Evolutionary conservation across 768 basidiomycete genomes (phyloP).

Genomic region (Boletus patriciae): DNA sequence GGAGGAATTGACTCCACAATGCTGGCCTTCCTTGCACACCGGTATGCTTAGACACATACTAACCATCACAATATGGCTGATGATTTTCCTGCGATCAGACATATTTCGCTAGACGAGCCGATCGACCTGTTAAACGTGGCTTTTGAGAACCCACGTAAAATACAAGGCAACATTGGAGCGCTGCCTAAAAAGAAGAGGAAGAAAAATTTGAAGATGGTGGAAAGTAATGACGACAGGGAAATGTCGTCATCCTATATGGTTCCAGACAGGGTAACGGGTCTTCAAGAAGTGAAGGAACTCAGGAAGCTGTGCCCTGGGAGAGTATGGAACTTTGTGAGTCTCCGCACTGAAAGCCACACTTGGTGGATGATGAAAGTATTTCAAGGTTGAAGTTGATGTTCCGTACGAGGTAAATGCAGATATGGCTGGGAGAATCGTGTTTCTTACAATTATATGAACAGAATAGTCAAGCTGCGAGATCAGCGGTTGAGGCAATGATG

Average conservation of each 20-base stretch:
- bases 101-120: constrained; percentile 72
- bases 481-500: constrained; percentile 69
- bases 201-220: constrained; percentile 17
- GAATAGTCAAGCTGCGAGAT: constrained; percentile 64
- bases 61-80: background rate
- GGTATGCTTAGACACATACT: constrained; percentile 40
- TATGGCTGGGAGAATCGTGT: background rate
- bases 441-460: constrained; percentile 30
- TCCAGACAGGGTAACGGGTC: constrained; percentile 84
- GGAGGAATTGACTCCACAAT: constrained; percentile 94
- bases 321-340: constrained; percentile 82
- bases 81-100: constrained; percentile 41
- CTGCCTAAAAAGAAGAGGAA: constrained; percentile 47
- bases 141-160: constrained; percentile 91
- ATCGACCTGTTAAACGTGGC: constrained; percentile 93
- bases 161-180: constrained; percentile 48
- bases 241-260: constrained; percentile 58
- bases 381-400: constrained; percentile 84
- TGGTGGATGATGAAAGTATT: background rate
- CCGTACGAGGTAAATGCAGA: constrained; percentile 60
- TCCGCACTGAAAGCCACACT: background rate
- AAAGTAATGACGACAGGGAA: constrained; percentile 12
- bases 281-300: constrained; percentile 77
- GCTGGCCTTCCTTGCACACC: constrained; percentile 76
- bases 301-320: constrained; percentile 72